These are phyloP conservation scores for Achaetomium macrosporum DNA, from an alignment of 2,329 filamentous ascomycete species.

Conservation along the genomic window DNA sequence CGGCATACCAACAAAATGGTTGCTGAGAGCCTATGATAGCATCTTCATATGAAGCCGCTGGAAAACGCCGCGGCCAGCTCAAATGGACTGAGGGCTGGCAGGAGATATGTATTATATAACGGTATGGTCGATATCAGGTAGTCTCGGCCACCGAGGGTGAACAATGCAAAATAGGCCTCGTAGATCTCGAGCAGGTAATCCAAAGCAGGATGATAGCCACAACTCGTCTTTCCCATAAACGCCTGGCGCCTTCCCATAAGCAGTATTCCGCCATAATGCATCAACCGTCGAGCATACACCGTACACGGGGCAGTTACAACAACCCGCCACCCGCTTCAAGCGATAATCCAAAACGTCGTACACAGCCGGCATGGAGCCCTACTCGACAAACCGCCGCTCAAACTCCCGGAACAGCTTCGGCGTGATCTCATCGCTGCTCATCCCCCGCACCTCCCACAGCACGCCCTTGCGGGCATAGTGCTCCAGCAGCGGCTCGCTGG, in stretches of 20 bases:
- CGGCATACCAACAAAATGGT: too few species aligned
- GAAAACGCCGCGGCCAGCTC: too few species aligned
- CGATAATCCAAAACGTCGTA: not conserved
- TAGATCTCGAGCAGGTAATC: not conserved
- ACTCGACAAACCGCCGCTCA: slow-evolving; percentile 59
- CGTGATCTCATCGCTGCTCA: slow-evolving; percentile 90
- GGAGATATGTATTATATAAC: too few species aligned
- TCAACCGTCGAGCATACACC: slow-evolving; percentile 9
- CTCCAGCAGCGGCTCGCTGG: slow-evolving; percentile 75
- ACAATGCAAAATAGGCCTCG: too few species aligned
- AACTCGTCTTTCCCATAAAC: slow-evolving; percentile 6
- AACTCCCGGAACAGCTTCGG: slow-evolving; percentile 85
- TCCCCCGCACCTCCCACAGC: slow-evolving; percentile 78
- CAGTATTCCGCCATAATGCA: not conserved
- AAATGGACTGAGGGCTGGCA: too few species aligned
- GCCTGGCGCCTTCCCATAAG: slow-evolving; percentile 2
- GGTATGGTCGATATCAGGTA: too few species aligned
- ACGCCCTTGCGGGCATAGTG: slow-evolving; percentile 83
- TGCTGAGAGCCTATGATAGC: too few species aligned
- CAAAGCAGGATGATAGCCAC: slow-evolving; percentile 1
- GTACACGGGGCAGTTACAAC: not conserved
- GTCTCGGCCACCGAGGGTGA: too few species aligned
- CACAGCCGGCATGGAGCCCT: not conserved
- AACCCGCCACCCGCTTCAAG: too few species aligned
- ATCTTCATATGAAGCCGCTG: too few species aligned